Evolutionary conservation across 495 filamentous ascomycete species (phyloP), one percentile per base, ranked within the genome.

Genomic region (Trichocladium uniseriatum): DNA sequence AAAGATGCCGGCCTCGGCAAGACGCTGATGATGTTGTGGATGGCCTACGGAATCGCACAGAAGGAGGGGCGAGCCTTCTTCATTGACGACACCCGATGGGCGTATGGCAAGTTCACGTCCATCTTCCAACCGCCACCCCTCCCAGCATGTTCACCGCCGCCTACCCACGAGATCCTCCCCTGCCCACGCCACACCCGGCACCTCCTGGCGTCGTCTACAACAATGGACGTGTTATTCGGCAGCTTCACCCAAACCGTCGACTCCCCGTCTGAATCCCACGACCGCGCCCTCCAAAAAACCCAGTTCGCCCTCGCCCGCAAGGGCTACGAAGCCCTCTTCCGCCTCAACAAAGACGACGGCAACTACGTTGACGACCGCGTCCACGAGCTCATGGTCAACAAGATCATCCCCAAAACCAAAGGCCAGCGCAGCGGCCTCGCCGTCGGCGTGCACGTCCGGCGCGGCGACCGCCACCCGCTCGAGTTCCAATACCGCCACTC

Each of bases 71-170:
- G 86, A 18, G 73, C 77, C 1, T 90, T 89, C 57, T 87, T 88
- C 64, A 66, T 89, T 53, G 82, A 89, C 55, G 85, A 88, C 59
- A 77, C 79, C 6, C 71, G 79, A 49, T 90, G 86, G 86, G 76
- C 81, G 1, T 90, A 87, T 59, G 86, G 86, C 3, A 68, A 75
- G 34, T 89, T 82, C 58, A 73, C 67, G 2, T 72, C 72, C 44
- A 87, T 79, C 58, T 89, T 89, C 63, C 59, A 69, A n/a, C 65
- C 79, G 11, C 79, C 78, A 5, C 77, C 81, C 1, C 46, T 69
- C 6, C 75, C 76, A 4, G 53, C 60, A 11, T 88, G 84, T 60
- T 64, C 67, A 3, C 70, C 79, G 35, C 82, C 85, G 2, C 82
- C 82, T 3, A 63, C 66, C 16, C 69, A 79, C 38, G 73, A 82